Evolutionary conservation across 768 basidiomycete species (phyloP).

Genomic region (Boletus coccyginus): DNA sequence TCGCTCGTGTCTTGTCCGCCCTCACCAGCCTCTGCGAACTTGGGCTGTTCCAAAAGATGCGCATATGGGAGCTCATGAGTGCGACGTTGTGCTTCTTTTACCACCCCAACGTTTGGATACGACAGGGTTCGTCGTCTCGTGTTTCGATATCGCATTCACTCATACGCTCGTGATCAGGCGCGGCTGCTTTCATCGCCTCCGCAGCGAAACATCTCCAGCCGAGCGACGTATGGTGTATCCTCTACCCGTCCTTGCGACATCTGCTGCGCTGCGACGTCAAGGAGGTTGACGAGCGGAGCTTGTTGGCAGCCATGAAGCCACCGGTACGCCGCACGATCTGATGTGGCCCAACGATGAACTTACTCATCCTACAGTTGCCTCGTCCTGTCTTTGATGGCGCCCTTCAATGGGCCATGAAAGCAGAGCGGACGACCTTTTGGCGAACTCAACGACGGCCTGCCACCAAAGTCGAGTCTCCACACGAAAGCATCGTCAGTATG

Average conservation of each 20-base stretch:
- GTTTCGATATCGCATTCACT: background rate
- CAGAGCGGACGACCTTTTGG: conserved; percentile 82
- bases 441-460: conserved; percentile 45
- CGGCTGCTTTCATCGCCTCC: conserved; percentile 84
- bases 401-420: conserved; percentile 84
- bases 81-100: conserved; percentile 85
- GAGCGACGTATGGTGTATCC: conserved; percentile 95
- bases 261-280: conserved; percentile 82
- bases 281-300: conserved; percentile 65
- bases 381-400: conserved; percentile 83
- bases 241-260: conserved; percentile 88
- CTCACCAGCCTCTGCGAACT: conserved; percentile 88
- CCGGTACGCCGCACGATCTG: conserved; percentile 53
- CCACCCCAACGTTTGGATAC: conserved; percentile 94
- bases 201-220: conserved; percentile 77
- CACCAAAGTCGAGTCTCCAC: conserved; percentile 60
- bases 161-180: conserved; percentile 45
- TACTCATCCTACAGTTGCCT: conserved; percentile 39
- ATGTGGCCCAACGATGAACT: background rate
- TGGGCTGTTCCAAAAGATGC: conserved; percentile 88
- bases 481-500: conserved; percentile 68
- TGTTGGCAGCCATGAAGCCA: conserved; percentile 75
- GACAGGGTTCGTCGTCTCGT: conserved; percentile 62
- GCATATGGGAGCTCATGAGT: conserved; percentile 96
- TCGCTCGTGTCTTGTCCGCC: conserved; percentile 84